phyloP scores from a whole-genome alignment of 208 protist species.

The Zelonia costaricensis region DNA sequence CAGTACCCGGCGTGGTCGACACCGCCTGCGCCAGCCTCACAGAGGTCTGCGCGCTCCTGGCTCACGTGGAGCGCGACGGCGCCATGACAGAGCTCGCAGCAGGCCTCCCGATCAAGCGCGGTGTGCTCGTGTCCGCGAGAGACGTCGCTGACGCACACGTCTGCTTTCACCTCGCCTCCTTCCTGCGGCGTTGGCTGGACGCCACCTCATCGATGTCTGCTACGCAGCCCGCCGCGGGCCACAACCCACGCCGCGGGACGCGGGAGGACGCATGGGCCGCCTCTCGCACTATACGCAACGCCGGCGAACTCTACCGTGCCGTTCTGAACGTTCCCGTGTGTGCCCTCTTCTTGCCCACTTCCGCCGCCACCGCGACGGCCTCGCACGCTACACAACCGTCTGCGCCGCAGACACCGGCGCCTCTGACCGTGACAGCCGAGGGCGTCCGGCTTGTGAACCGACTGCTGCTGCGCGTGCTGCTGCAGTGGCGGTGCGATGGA shows the following conservation, averaged over 20 bases:
- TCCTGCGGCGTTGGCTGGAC: constrained; percentile 19
- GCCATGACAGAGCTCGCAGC: constrained; percentile 14
- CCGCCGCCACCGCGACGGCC: background rate
- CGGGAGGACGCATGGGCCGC: too few relatives aligned
- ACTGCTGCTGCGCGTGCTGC: constrained; percentile 25
- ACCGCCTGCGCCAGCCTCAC: constrained; percentile 15
- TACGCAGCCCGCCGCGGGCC: background rate
- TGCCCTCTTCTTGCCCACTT: constrained; percentile 4
- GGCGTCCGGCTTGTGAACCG: constrained; percentile 23
- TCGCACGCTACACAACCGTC: background rate
- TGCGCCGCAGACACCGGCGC: background rate
- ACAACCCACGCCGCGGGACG: background rate
- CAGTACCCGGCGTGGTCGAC: too few relatives aligned
- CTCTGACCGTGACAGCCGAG: background rate
- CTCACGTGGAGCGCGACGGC: constrained; percentile 16
- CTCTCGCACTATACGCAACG: too few relatives aligned
- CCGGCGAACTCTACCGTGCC: constrained; percentile 33
- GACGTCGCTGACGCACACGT: background rate
- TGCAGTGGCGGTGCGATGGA: constrained; percentile 19
- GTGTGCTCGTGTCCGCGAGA: too few relatives aligned
- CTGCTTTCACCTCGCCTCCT: constrained; percentile 6
- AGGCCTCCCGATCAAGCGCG: constrained; percentile 3
- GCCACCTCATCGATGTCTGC: background rate
- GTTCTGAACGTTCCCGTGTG: constrained; percentile 42
- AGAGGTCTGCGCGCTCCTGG: constrained; percentile 23